Conservation (phyloP, 441 rosid species). For the Biscutella laevigata region DNA sequence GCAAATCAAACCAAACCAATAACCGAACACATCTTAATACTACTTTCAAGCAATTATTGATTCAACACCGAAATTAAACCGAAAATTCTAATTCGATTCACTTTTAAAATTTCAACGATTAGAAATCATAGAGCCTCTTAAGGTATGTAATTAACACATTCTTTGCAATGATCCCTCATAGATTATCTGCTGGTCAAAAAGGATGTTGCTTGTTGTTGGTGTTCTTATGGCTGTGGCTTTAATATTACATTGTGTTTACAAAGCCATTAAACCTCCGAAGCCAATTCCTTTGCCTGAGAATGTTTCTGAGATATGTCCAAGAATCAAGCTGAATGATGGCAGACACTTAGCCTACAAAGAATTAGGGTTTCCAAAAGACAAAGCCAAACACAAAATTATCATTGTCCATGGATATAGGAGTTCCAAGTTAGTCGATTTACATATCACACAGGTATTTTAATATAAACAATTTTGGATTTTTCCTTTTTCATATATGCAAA, state of each 20-base stretch:
- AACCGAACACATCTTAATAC: too few relatives aligned
- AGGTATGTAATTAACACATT: too few relatives aligned
- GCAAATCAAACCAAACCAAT: too few relatives aligned
- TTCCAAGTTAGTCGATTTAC: constrained; percentile 53
- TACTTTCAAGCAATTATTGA: too few relatives aligned
- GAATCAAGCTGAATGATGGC: constrained; percentile 66
- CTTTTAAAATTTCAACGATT: too few relatives aligned
- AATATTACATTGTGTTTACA: constrained; percentile 40
- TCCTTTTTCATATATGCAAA: too few relatives aligned
- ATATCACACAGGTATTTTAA: constrained; percentile 58
- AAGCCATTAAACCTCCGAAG: constrained; percentile 45
- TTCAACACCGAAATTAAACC: too few relatives aligned
- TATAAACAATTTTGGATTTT: too few relatives aligned
- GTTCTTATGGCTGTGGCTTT: constrained; percentile 30
- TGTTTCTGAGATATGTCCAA: constrained; percentile 57
- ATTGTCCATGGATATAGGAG: constrained; percentile 51
- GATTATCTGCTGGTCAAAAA: constrained; percentile 1
- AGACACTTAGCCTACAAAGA: constrained; percentile 73
- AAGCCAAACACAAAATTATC: constrained; percentile 51
- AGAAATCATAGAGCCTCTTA: too few relatives aligned
- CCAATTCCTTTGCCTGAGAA: constrained; percentile 37
- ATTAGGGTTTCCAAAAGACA: constrained; percentile 51
- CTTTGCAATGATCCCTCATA: neutral
- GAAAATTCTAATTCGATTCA: too few relatives aligned
- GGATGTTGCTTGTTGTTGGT: constrained; percentile 25